Conservation (phyloP, 768 basidiomycete genomes). For the Phlebiopsis flavidoalba region DNA sequence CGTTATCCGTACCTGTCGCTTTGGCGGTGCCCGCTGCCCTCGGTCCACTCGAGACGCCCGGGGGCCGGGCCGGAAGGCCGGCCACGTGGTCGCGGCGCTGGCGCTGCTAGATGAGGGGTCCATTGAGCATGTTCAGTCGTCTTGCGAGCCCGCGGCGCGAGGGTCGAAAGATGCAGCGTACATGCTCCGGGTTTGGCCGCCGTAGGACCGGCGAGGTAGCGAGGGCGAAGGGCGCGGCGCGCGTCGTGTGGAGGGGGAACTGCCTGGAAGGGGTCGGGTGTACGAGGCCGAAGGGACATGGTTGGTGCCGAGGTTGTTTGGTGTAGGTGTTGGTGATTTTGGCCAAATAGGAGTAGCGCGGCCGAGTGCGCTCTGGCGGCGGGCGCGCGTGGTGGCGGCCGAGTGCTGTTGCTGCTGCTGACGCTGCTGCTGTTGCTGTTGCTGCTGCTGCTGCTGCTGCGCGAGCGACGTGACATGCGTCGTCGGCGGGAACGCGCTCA, state of each 20-base stretch:
- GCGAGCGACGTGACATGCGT: conserved; percentile 14
- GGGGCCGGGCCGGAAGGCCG: too few species aligned
- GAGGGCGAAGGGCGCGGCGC: background rate
- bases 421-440: background rate
- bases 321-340: too few species aligned
- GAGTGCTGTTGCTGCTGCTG: background rate
- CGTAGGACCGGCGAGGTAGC: background rate
- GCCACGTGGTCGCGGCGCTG: background rate
- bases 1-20: too few species aligned
- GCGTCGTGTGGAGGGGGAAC: background rate
- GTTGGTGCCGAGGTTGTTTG: conserved; percentile 6
- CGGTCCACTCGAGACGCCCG: too few species aligned
- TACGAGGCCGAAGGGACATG: too few species aligned
- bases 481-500: conserved; percentile 16
- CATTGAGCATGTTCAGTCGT: conserved; percentile 19
- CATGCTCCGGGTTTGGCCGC: background rate
- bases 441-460: background rate
- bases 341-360: too few species aligned
- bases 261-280: too few species aligned
- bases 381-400: conserved; percentile 7
- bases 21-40: too few species aligned
- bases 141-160: conserved; percentile 12
- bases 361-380: conserved; percentile 7
- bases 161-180: conserved; percentile 13
- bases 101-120: conserved; percentile 18